A percentile compares a stretch with the other conserved stretches of the same genome.
phyloP scores from a whole-genome alignment of 225 moss, liverwort and hornwort genomes.

The Pleurozium schreberi region DNA sequence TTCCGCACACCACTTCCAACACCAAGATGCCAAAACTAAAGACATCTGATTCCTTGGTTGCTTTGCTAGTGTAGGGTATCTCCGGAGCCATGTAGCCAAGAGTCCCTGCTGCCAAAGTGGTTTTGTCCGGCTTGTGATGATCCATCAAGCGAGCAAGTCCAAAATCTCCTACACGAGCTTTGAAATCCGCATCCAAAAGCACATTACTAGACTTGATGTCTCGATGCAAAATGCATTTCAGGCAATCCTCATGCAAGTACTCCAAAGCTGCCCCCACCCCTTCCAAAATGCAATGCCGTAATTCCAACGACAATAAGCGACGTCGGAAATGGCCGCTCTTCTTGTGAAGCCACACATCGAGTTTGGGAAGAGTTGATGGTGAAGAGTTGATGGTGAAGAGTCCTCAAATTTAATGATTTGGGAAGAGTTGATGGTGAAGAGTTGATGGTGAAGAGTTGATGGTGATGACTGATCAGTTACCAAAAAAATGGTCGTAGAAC shows the following conservation, averaged over 20 bases:
- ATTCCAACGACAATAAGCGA: not conserved
- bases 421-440: no score
- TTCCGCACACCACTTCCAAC: not conserved
- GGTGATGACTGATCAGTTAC: no score
- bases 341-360: no score
- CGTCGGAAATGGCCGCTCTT: not conserved
- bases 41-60: not conserved
- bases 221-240: not conserved
- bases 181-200: not conserved
- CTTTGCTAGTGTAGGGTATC: not conserved
- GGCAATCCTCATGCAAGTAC: not conserved
- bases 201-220: not conserved
- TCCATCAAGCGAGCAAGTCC: not conserved
- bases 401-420: no score
- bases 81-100: not conserved
- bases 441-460: no score
- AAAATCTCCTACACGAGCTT: not conserved
- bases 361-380: no score
- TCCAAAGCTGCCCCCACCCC: not conserved
- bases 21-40: not conserved
- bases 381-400: no score
- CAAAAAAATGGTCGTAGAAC: no score
- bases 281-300: not conserved
- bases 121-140: not conserved
- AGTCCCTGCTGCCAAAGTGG: not conserved